A percentile compares a stretch with the other conserved stretches of the same genome.
phyloP scores from a whole-genome alignment of 495 filamentous ascomycete species.

The Schizothecium vesticola region DNA sequence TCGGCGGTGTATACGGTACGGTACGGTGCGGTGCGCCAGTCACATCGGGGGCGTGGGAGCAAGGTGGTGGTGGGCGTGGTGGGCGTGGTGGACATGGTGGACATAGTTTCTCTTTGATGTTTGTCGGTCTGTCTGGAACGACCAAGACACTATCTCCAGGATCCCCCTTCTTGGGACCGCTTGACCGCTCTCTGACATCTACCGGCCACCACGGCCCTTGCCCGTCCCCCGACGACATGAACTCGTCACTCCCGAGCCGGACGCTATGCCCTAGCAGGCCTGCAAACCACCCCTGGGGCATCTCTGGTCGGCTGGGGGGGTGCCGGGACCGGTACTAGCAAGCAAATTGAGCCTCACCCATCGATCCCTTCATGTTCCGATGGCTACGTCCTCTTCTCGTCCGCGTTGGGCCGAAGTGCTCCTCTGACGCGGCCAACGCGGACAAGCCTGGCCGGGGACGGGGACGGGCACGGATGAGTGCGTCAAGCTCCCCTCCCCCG shows the following conservation, averaged over 20 bases:
- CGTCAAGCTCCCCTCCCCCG: background rate
- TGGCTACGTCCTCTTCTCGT: background rate
- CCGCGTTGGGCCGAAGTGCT: background rate
- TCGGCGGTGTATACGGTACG: background rate
- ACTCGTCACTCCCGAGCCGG: background rate
- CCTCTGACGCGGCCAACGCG: background rate
- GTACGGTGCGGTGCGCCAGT: background rate
- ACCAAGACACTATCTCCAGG: background rate
- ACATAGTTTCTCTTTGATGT: background rate
- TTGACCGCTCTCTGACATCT: background rate
- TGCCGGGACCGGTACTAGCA: background rate
- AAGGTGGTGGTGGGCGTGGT: background rate
- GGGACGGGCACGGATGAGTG: background rate
- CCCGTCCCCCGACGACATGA: background rate
- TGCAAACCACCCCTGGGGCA: background rate
- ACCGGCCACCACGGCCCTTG: background rate
- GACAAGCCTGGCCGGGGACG: background rate
- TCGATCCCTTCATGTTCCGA: background rate
- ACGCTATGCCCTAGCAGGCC: background rate
- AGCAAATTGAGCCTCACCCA: background rate
- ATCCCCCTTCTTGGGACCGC: background rate
- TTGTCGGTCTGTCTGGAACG: background rate
- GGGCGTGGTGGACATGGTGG: background rate
- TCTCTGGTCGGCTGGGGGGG: background rate
- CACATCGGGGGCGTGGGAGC: background rate